Conservation (phyloP, 768 basidiomycete genomes). For the Tylopilus rubrobrunneus region DNA sequence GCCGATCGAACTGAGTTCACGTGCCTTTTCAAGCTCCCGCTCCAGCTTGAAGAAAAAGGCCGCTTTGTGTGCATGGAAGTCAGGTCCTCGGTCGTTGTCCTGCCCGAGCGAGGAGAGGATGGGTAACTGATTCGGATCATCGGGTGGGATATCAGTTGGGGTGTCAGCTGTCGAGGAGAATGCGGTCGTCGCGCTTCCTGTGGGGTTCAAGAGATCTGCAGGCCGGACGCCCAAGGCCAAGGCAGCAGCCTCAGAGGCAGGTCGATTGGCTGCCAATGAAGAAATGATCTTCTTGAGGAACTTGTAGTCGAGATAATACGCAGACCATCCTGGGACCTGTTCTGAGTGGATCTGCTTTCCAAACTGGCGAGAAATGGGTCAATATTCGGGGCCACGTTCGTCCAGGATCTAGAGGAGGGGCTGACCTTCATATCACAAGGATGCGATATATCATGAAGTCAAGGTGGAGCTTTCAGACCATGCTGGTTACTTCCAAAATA, state of each 20-base stretch:
- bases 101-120: constrained; percentile 59
- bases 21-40: constrained; percentile 93
- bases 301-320: constrained; percentile 97
- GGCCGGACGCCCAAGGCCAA: constrained; percentile 81
- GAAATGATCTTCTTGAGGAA: constrained; percentile 98
- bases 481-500: constrained; percentile 20
- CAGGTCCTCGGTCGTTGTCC: constrained; percentile 72
- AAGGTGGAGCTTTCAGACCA: constrained; percentile 23
- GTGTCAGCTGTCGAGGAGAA: constrained; percentile 17
- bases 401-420: background rate
- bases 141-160: constrained; percentile 18
- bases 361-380: constrained; percentile 58
- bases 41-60: constrained; percentile 99
- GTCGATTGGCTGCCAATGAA: constrained; percentile 84
- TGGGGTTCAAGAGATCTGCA: constrained; percentile 41
- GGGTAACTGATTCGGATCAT: constrained; percentile 49
- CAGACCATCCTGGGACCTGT: constrained; percentile 95
- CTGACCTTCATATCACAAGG: constrained; percentile 31
- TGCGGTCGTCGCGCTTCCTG: constrained; percentile 31
- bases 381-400: background rate
- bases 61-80: constrained; percentile 92
- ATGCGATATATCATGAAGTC: constrained; percentile 10
- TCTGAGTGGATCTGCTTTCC: constrained; percentile 96
- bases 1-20: constrained; percentile 14
- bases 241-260: constrained; percentile 85